Conservation (phyloP, 805 yeast species). For the Candida xiaguanensis region DNA sequence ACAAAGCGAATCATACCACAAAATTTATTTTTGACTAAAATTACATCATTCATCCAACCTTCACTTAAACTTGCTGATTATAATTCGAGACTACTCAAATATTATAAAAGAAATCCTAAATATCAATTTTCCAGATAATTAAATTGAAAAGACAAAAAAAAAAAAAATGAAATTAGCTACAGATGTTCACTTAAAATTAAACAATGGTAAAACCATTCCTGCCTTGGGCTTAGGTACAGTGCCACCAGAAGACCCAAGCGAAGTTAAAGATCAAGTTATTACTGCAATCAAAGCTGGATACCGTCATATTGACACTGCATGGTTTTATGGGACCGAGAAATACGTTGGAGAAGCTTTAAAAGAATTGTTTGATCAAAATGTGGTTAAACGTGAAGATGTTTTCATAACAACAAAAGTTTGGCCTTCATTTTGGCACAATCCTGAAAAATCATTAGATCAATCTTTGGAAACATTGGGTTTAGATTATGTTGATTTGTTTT, state of each 20-base stretch:
- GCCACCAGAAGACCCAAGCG: constrained; percentile 26
- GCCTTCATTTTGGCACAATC: constrained; percentile 42
- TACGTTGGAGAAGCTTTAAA: constrained; percentile 44
- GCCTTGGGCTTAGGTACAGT: constrained; percentile 63
- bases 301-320: constrained; percentile 51
- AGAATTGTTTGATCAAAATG: constrained; percentile 46
- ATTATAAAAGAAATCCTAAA: neutral
- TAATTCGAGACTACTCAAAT: too few relatives aligned
- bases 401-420: constrained; percentile 38
- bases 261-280: constrained; percentile 29
- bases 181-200: constrained; percentile 42
- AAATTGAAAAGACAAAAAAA: neutral
- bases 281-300: constrained; percentile 43
- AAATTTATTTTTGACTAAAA: too few relatives aligned
- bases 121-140: neutral
- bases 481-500: constrained; percentile 43
- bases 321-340: constrained; percentile 45
- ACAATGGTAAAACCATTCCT: constrained; percentile 60
- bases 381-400: constrained; percentile 44
- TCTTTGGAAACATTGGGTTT: constrained; percentile 36
- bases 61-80: too few relatives aligned
- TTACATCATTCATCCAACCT: neutral
- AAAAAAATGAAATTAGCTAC: constrained; percentile 23
- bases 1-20: neutral
- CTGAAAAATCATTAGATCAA: constrained; percentile 37